phyloP scores from a whole-genome alignment of 305 asterid species.

The Fraxinus latifolia region DNA sequence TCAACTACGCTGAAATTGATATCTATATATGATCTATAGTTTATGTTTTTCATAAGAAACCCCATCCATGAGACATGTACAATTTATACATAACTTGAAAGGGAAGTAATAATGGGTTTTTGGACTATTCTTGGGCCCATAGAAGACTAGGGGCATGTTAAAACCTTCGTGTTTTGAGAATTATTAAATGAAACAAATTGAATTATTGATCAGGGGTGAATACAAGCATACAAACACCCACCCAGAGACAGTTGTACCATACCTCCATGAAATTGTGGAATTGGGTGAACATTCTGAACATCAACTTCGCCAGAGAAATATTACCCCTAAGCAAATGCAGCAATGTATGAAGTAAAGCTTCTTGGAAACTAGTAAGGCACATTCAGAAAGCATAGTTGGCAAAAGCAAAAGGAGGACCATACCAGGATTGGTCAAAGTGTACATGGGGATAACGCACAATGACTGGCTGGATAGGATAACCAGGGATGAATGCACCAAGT shows the following conservation, averaged over 20 bases:
- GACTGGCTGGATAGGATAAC: constrained; percentile 91
- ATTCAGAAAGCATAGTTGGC: neutral
- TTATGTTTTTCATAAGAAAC: neutral
- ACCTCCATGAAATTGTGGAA: constrained; percentile 99
- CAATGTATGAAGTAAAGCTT: constrained; percentile 11
- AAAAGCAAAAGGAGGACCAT: constrained; percentile 24
- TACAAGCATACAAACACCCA: neutral
- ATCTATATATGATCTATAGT: neutral
- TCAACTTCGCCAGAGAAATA: constrained; percentile 58
- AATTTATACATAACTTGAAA: neutral
- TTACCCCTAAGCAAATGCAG: constrained; percentile 63
- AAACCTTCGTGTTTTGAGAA: neutral
- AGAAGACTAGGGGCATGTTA: neutral
- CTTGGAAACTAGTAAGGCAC: constrained; percentile 12
- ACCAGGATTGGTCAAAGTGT: constrained; percentile 99
- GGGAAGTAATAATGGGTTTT: constrained; percentile 3
- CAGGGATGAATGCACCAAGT: constrained; percentile 97
- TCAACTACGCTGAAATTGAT: neutral
- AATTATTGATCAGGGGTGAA: neutral
- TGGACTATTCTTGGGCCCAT: neutral
- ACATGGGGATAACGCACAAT: constrained; percentile 83
- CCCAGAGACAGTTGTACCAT: constrained; percentile 6
- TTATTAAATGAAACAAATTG: neutral
- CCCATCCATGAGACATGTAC: neutral
- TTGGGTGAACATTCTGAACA: constrained; percentile 96